Percentiles rank a stretch among this genome's conserved stretches.
Conservation (phyloP, 352 stramenopile species). For the Phytophthora agathidicida region DNA sequence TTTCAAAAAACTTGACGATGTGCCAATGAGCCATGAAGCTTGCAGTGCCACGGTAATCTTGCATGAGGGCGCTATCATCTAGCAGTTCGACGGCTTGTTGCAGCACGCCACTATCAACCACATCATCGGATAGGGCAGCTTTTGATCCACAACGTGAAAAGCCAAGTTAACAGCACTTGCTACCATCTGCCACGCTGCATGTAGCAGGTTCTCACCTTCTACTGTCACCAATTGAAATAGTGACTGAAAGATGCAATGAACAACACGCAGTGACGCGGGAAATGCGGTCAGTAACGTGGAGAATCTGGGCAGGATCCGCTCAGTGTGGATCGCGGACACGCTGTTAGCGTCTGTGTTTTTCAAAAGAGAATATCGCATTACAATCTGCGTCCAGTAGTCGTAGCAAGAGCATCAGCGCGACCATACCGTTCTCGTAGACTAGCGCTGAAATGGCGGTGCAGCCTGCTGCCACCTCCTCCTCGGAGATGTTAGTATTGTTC, state of each 20-base stretch:
- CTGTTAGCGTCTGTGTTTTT: slow-evolving; percentile 28
- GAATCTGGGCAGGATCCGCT: slow-evolving; percentile 30
- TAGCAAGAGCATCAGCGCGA: too few species aligned
- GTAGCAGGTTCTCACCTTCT: slow-evolving; percentile 42
- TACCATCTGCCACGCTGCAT: too few species aligned
- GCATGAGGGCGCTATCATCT: slow-evolving; percentile 24
- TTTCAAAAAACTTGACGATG: slow-evolving; percentile 57
- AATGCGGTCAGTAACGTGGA: slow-evolving; percentile 32
- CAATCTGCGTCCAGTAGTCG: neutral
- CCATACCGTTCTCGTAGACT: slow-evolving; percentile 55
- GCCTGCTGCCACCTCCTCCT: slow-evolving; percentile 30
- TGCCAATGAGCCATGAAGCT: slow-evolving; percentile 56
- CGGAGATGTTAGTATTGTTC: slow-evolving; percentile 4
- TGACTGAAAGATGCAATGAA: slow-evolving; percentile 37
- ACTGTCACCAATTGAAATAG: slow-evolving; percentile 56
- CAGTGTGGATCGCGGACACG: slow-evolving; percentile 31
- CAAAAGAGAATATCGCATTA: too few species aligned
- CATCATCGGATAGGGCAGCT: slow-evolving; percentile 26
- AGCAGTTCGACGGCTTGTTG: slow-evolving; percentile 45
- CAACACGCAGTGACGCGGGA: slow-evolving; percentile 17
- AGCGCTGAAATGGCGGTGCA: slow-evolving; percentile 39
- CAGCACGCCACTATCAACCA: slow-evolving; percentile 40
- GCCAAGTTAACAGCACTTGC: neutral
- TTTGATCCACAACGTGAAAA: neutral
- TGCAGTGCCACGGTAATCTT: slow-evolving; percentile 20